Base-by-base conservation (phyloP, 305 asterid genomes). In the Rubia tinctorum region DNA sequence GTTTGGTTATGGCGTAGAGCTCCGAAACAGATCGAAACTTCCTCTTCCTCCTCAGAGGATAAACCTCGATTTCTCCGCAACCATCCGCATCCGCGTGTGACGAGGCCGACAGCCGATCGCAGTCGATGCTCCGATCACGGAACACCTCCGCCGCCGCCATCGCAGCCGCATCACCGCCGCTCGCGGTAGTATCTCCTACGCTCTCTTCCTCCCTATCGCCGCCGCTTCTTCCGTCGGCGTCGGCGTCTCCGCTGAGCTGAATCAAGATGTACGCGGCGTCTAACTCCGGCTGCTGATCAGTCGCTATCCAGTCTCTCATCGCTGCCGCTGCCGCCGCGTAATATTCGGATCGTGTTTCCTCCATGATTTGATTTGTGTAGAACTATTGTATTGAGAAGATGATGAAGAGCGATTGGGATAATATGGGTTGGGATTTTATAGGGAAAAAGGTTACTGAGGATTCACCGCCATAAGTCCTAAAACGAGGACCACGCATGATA, bases 241-340 rank as follows among this genome's bases (percentile, higher is more conserved):
- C 13, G 43, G 63, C 22, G 59, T 53, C 47, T n/a, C 65, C 73
- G 65, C 66, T 53, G 53, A 70, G 73, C 44, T 74, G 73, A 34
- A 74, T 74, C 71, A 78, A 45, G n/a, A 74, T 78, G 40, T 55
- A n/a, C 20, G 76, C 79, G 20, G 77, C 80, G 2, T 69, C 74
- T 34, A 66, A 23, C 4, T 75, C 77, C 1, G 69, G 72, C 40
- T 64, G 70, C 22, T 64, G 68, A 45, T 64, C 56, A 6, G 5
- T 47, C 34, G 34, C 34, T 15, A 53, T 13, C 34, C 73, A 51
- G 34, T 43, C 10, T 9, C 3, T 12, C 20, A n/a, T 30, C 34
- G 43, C 61, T 43, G 17, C 12, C 76, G 9, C 56, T 2, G 56
- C 44, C 7, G 45, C 45, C 7, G 45, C 23, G 23, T 18, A 53